Base-by-base conservation (phyloP, 2,329 filamentous ascomycete species). In the Neofusicoccum sp. region DNA sequence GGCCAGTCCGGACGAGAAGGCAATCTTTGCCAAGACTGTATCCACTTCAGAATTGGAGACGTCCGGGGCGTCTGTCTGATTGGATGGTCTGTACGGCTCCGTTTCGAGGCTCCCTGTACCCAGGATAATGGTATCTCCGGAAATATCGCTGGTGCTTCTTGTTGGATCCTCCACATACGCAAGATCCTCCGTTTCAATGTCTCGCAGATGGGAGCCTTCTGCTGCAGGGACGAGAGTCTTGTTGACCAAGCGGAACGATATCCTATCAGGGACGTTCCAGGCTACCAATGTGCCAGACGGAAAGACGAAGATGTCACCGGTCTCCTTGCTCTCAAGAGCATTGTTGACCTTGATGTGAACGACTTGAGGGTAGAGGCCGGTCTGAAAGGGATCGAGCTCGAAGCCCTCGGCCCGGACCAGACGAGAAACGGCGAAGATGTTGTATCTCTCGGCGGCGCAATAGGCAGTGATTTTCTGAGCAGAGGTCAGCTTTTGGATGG, bases 1-100 rank as follows among this genome's bases (percentile, higher is more conserved):
- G 4, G 95, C 93, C 8, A 99, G 84, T 1, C 93, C 93, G 0
- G 92, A 97, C 0, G 93, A 97, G 75, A 98, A 98, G 44, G 95
- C 95, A 64, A 98, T 93, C 73, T 98, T 97, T 67, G 93, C 92
- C 12, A 97, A 82, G 1, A 93, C 90, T 0, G 82, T 84, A 66
- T 87, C 83, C 33, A 84, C 76, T 60, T 76, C 73, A 14, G 69
- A 68, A 6, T 9, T 33, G 14, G 47, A 16, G 8, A 26, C 6
- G 6, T 62, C 49, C 38, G 59, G 44, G 9, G 31, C 33, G 30
- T 65, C 60, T 26, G 44, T 4, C 72, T 8, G 72, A 75, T 66
- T 80, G 78, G 45, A 77, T 77, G 20, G 77, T 74, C n/a, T 73
- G 68, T 8, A 74, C 36, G 53, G 26, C 20, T 60, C 31, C 14